A percentile compares a stretch with the other conserved stretches of the same genome.
Evolutionary conservation across 176 grass and related monocot genomes (phyloP).

Genomic region (Bolboschoenus planiculmis): DNA sequence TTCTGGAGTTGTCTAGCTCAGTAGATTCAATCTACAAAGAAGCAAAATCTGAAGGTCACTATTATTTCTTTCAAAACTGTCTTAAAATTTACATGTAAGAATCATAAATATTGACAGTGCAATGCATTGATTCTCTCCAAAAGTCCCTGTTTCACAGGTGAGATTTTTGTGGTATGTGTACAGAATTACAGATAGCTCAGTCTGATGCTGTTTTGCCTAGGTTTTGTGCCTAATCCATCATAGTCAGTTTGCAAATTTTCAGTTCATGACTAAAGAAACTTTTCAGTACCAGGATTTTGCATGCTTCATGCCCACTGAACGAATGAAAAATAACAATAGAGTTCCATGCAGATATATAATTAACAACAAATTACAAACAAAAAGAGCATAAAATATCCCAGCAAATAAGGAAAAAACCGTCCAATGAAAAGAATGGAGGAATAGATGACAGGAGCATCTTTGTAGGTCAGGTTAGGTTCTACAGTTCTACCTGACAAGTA

Average conservation of each 20-base stretch:
- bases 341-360: neutral
- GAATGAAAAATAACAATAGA: neutral
- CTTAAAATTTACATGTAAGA: neutral
- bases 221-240: neutral
- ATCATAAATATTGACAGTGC: neutral
- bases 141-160: neutral
- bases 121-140: neutral
- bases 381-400: neutral
- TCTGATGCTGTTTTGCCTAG: neutral
- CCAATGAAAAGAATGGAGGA: neutral
- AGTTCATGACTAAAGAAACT: neutral
- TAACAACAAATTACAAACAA: neutral
- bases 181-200: neutral
- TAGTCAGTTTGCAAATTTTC: neutral
- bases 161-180: neutral
- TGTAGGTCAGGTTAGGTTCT: neutral
- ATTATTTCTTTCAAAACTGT: neutral
- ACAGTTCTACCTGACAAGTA: neutral
- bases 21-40: conserved; percentile 1
- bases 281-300: neutral
- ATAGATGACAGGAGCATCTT: neutral
- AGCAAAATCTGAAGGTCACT: neutral
- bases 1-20: neutral
- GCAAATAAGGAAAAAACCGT: neutral
- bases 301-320: neutral